Conservation (phyloP, 2,329 filamentous ascomycete species). For the Dactylonectria estremocensis region DNA sequence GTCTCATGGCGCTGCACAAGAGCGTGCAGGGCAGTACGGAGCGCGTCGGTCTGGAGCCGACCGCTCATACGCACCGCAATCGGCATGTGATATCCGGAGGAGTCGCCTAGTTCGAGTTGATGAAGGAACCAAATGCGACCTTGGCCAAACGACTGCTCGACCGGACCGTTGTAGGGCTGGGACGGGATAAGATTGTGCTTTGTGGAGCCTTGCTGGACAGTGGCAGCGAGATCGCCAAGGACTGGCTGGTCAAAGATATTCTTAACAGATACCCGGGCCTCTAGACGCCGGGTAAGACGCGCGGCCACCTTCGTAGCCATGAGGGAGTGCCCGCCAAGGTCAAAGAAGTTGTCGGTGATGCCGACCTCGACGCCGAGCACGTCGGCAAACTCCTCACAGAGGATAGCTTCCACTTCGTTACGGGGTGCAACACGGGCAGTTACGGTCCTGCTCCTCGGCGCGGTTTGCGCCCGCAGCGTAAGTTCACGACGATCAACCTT, state of each 20-base stretch:
- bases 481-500: slow-evolving; percentile 40
- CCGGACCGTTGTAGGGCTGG: background rate
- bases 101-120: slow-evolving; percentile 29
- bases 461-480: background rate
- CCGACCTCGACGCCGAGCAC: background rate
- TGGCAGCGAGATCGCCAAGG: background rate
- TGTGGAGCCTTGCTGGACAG: background rate
- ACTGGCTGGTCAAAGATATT: slow-evolving; percentile 55
- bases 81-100: slow-evolving; percentile 33
- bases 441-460: too few species aligned
- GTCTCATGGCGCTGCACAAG: slow-evolving; percentile 39
- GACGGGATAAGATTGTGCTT: background rate
- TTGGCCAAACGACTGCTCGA: background rate
- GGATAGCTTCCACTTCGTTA: too few species aligned
- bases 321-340: slow-evolving; percentile 64
- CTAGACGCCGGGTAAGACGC: slow-evolving; percentile 56
- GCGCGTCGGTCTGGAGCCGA: slow-evolving; percentile 21
- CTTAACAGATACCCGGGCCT: slow-evolving; percentile 59
- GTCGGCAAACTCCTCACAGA: background rate
- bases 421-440: too few species aligned
- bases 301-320: slow-evolving; percentile 63
- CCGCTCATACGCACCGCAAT: slow-evolving; percentile 27
- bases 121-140: slow-evolving; percentile 38
- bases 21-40: slow-evolving; percentile 24
- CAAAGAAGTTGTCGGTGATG: slow-evolving; percentile 59